Evolutionary conservation across 768 basidiomycete genomes (phyloP).

Genomic region (Hygrocybe coccinea): DNA sequence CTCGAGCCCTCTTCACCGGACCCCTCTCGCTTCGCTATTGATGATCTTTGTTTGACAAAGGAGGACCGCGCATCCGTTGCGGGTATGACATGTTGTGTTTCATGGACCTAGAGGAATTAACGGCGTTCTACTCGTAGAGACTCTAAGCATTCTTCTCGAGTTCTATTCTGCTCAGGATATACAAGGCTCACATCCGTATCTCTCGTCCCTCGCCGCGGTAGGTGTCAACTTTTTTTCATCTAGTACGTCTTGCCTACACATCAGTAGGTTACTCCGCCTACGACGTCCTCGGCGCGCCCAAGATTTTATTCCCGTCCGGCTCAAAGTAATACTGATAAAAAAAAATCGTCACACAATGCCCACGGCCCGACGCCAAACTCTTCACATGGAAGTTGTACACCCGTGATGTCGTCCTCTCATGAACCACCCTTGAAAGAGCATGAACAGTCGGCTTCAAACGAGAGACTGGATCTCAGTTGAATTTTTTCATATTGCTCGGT

Average conservation of each 20-base stretch:
- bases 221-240: conserved; percentile 17
- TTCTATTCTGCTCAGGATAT: conserved; percentile 66
- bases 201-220: conserved; percentile 48
- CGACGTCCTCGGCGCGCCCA: conserved; percentile 27
- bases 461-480: conserved; percentile 4
- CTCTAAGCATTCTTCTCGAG: conserved; percentile 61
- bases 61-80: conserved; percentile 53
- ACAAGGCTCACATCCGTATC: conserved; percentile 42
- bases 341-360: conserved; percentile 23
- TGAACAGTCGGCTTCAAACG: background rate
- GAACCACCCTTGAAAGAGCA: background rate
- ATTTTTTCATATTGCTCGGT: background rate
- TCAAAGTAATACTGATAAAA: conserved; percentile 14
- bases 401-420: conserved; percentile 23
- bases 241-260: conserved; percentile 6
- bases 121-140: conserved; percentile 40
- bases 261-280: conserved; percentile 48
- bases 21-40: conserved; percentile 60
- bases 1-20: conserved; percentile 71
- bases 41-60: conserved; percentile 61
- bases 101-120: conserved; percentile 2
- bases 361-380: conserved; percentile 53
- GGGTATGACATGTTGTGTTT: conserved; percentile 39
- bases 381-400: conserved; percentile 55
- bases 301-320: conserved; percentile 35